Evolutionary conservation across 2,329 filamentous ascomycete species (phyloP), one percentile per base, ranked within the genome.

Genomic region (Fusarium continuum): DNA sequence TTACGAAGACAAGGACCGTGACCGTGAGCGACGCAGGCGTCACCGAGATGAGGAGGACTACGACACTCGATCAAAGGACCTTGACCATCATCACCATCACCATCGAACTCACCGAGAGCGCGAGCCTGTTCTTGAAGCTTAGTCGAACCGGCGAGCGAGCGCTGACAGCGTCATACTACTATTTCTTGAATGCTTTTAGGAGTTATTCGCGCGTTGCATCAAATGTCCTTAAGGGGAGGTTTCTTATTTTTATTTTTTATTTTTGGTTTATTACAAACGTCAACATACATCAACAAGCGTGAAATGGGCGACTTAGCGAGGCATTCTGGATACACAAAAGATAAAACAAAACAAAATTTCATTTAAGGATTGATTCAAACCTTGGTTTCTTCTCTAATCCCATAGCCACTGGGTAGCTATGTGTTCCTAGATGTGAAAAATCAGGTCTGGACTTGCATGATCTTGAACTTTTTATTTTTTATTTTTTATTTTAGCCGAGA

Each of bases 1-100:
- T 22, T 71, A 70, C 9, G 75, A 77, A 13, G 75, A 77, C 23
- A 73, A 72, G 23, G 77, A 78, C 38, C 72, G 74, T 5, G 77
- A 79, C n/a, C 73, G 77, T 23, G 73, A 76, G 20, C 71, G 70
- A 26, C 70, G 71, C 43, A 69, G 70, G 25, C 73, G 72, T 23
- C 67, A 74, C 48, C 61, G 69, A 43, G 71, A 74, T 20, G 67
- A 72, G 20, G 70, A 75, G 31, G 69, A 70, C 9, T 66, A 71
- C 32, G 66, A 73, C 20, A 46, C 55, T 5, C 71, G 71, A 6
- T 61, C 73, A 13, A 69, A 67, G 31, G 72, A 75, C 28, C 65
- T 70, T 19, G 70, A 75, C 14, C 73, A 75, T 29, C 72, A 75
- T 46, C 70, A 76, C 35, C 72, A 75, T 39, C 71, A 75, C 48